Conservation (phyloP, 1,284 basidiomycete genomes). For the Trametes versicolor region DNA sequence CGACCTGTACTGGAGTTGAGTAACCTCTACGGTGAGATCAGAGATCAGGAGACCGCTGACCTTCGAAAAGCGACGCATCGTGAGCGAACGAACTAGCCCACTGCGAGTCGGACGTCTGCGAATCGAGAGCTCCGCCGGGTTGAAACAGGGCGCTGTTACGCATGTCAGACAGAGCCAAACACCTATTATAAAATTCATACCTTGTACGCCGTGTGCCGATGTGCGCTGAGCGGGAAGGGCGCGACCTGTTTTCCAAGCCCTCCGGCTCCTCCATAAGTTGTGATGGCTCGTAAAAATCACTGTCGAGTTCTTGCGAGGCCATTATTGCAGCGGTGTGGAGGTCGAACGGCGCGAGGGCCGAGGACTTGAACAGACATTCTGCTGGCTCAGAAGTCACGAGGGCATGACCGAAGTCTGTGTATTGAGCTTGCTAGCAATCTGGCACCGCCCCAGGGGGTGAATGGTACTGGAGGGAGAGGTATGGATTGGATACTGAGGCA, state of each 20-base stretch:
- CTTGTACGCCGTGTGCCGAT: background rate
- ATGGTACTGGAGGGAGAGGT: background rate
- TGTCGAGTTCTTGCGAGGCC: background rate
- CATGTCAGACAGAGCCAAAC: no score
- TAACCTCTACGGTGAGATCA: background rate
- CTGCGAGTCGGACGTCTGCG: slow-evolving; percentile 16
- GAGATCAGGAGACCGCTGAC: background rate
- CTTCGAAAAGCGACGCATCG: background rate
- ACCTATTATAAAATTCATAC: background rate
- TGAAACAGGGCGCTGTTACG: background rate
- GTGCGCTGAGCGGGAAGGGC: background rate
- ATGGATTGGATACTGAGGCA: background rate
- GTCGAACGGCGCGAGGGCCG: background rate
- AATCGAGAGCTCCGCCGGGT: slow-evolving; percentile 7
- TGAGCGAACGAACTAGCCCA: background rate
- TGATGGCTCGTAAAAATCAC: background rate
- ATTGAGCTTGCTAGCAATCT: background rate
- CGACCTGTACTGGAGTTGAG: background rate
- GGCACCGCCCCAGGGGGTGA: background rate
- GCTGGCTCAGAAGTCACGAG: background rate
- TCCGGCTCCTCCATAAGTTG: background rate
- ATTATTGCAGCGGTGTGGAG: background rate
- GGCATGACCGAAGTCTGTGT: background rate
- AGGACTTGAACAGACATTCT: background rate
- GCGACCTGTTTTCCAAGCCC: background rate